A percentile compares a stretch with the other conserved stretches of the same genome.
These are phyloP conservation scores for Pneumocystis jirovecii DNA, from an alignment of 1,139 yeast genomes.

Conservation along the genomic window DNA sequence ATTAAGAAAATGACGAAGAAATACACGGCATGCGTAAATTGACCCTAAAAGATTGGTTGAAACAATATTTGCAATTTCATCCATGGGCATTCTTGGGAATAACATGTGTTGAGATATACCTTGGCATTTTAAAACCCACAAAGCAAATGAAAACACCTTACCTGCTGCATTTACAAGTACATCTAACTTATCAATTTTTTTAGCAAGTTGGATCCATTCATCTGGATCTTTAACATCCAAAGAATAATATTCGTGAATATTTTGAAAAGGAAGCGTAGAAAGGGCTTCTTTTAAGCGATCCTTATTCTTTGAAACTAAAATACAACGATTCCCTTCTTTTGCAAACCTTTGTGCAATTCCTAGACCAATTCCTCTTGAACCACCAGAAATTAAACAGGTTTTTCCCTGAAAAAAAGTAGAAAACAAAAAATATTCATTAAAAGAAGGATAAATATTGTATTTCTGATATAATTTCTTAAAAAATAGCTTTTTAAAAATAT, in stretches of 20 bases:
- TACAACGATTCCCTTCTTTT: slow-evolving; percentile 42
- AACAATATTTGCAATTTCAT: slow-evolving; percentile 36
- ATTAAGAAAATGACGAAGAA: slow-evolving; percentile 16
- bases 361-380: slow-evolving; percentile 69
- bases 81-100: slow-evolving; percentile 32
- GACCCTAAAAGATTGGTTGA: slow-evolving; percentile 53
- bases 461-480: background rate
- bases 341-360: slow-evolving; percentile 50
- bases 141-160: background rate
- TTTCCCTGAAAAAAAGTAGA: background rate
- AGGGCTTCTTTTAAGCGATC: slow-evolving; percentile 27
- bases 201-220: slow-evolving; percentile 1
- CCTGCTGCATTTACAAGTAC: slow-evolving; percentile 18
- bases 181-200: slow-evolving; percentile 7
- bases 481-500: background rate
- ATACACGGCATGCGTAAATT: slow-evolving; percentile 40
- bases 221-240: slow-evolving; percentile 21
- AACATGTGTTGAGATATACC: slow-evolving; percentile 57
- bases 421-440: background rate
- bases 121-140: slow-evolving; percentile 5
- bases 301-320: slow-evolving; percentile 45
- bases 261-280: slow-evolving; percentile 25
- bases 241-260: slow-evolving; percentile 33
- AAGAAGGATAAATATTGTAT: background rate
- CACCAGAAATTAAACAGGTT: slow-evolving; percentile 50